Conservation (phyloP, 129 eudicot species). For the Kitagawia praeruptora region DNA sequence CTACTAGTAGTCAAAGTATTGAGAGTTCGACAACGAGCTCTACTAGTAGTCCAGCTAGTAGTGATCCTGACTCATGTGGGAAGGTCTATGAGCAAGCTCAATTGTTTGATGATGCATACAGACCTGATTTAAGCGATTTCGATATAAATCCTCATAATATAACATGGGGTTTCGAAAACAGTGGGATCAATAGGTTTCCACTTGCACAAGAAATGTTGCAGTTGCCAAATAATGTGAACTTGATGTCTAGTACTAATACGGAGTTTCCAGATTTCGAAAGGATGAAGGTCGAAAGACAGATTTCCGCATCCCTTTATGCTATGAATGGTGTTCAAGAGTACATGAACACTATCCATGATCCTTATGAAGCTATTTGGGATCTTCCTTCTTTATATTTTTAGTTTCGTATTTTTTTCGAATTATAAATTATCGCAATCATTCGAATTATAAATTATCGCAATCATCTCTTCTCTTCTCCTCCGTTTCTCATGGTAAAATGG, state of each 20-base stretch:
- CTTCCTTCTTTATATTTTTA: conserved; percentile 75
- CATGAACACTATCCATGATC: conserved; percentile 72
- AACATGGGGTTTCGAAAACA: conserved; percentile 27
- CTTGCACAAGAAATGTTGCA: conserved; percentile 35
- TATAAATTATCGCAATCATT: neutral
- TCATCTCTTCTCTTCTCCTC: neutral
- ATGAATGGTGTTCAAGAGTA: conserved; percentile 75
- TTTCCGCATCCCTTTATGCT: conserved; percentile 71
- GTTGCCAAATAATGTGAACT: conserved; percentile 27
- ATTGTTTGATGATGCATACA: conserved; percentile 58
- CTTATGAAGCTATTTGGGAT: conserved; percentile 79
- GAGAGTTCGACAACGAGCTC: conserved; percentile 15
- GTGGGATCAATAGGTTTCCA: conserved; percentile 26
- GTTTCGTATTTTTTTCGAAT: neutral
- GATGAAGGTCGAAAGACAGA: conserved; percentile 81
- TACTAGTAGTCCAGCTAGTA: conserved; percentile 10
- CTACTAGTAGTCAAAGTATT: conserved; percentile 6
- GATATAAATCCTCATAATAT: conserved; percentile 16
- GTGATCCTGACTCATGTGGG: conserved; percentile 18
- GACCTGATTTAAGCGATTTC: conserved; percentile 51
- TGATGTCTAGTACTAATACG: conserved; percentile 15
- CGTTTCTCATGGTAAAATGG: neutral
- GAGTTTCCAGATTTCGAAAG: conserved; percentile 58
- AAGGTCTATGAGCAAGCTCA: conserved; percentile 22
- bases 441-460: neutral